phyloP scores from a whole-genome alignment of 495 filamentous ascomycete genomes.

The Penicillium odoratum region DNA sequence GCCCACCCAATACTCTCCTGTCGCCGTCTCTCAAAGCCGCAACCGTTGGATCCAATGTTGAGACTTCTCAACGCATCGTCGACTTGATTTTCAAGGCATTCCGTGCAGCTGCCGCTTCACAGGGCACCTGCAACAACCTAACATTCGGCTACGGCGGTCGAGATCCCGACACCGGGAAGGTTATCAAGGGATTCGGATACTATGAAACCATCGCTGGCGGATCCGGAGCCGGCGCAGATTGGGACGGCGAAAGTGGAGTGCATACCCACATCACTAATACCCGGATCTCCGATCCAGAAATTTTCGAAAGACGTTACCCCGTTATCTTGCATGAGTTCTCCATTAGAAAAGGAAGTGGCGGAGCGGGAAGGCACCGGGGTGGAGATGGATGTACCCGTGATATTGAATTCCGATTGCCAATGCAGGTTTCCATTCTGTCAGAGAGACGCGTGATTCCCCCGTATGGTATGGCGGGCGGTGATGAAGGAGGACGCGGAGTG shows the following conservation, averaged over 20 bases:
- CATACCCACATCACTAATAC: conserved; percentile 98
- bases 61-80: conserved; percentile 80
- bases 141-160: conserved; percentile 42
- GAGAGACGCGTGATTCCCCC: conserved; percentile 81
- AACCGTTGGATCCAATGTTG: conserved; percentile 76
- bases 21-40: conserved; percentile 79
- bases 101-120: conserved; percentile 77
- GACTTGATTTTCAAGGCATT: conserved; percentile 89
- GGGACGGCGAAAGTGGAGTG: conserved; percentile 83
- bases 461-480: conserved; percentile 81
- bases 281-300: conserved; percentile 87
- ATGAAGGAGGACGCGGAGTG: conserved; percentile 50
- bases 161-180: conserved; percentile 25
- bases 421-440: conserved; percentile 80
- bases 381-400: conserved; percentile 37
- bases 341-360: conserved; percentile 68
- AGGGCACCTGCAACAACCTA: conserved; percentile 84
- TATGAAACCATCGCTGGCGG: conserved; percentile 95
- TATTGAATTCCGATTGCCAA: conserved; percentile 40
- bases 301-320: conserved; percentile 90
- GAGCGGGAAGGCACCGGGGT: conserved; percentile 30
- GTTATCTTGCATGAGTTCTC: conserved; percentile 79
- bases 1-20: conserved; percentile 76
- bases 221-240: conserved; percentile 73
- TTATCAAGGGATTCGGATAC: conserved; percentile 74